Evolutionary conservation across 169 alveolate genomes (phyloP).

Genomic region (Babesia divergens): DNA sequence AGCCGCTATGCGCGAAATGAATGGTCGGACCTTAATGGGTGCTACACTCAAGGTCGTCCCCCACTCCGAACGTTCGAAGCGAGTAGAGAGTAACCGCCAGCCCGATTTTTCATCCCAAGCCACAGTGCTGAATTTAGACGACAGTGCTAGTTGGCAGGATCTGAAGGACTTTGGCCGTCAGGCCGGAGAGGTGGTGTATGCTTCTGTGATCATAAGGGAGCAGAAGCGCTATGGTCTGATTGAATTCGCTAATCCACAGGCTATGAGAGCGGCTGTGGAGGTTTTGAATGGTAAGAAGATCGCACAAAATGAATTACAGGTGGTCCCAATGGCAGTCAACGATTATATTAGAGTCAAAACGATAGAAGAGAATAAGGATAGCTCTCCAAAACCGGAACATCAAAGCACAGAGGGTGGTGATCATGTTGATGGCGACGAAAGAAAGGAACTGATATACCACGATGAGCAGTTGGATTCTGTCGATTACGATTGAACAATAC

Average conservation of each 20-base stretch:
- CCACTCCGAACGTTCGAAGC: slow-evolving; percentile 67
- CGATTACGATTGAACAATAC: slow-evolving; percentile 47
- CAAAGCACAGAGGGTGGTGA: background rate
- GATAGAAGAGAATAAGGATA: background rate
- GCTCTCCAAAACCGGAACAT: background rate
- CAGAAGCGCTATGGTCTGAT: slow-evolving; percentile 75
- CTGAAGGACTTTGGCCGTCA: slow-evolving; percentile 82
- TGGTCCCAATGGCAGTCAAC: slow-evolving; percentile 58
- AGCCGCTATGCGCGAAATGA: slow-evolving; percentile 68
- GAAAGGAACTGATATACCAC: slow-evolving; percentile 28
- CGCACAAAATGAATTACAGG: slow-evolving; percentile 55
- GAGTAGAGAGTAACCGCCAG: slow-evolving; percentile 34
- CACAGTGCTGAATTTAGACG: slow-evolving; percentile 77
- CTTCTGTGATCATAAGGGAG: slow-evolving; percentile 73
- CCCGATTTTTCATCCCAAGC: slow-evolving; percentile 65
- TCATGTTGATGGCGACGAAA: slow-evolving; percentile 3
- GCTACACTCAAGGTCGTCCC: slow-evolving; percentile 74
- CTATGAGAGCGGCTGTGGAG: slow-evolving; percentile 73
- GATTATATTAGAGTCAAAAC: slow-evolving; percentile 25
- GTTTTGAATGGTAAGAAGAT: slow-evolving; percentile 71
- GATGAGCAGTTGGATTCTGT: slow-evolving; percentile 51
- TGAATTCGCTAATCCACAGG: slow-evolving; percentile 72
- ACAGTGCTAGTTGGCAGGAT: slow-evolving; percentile 84
- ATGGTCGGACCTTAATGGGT: slow-evolving; percentile 64
- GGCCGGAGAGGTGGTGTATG: slow-evolving; percentile 81